A percentile compares a stretch with the other conserved stretches of the same genome.
phyloP scores from a whole-genome alignment of 179 eudicot genomes.

The Carnegiea gigantea region DNA sequence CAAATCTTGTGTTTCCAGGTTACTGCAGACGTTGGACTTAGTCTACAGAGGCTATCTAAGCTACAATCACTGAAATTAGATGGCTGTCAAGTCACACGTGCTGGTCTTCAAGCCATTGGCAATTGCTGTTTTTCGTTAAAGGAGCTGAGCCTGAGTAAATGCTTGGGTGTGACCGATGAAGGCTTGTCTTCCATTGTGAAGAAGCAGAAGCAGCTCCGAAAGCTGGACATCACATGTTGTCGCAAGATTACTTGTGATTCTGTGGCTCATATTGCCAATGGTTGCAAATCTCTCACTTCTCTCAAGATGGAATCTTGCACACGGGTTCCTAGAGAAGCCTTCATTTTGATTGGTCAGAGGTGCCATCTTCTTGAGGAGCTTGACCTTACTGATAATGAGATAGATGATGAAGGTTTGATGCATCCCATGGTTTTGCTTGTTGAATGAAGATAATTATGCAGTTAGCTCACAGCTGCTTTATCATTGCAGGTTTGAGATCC shows the following conservation, averaged over 20 bases:
- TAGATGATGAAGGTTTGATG: constrained; percentile 76
- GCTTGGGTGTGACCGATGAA: constrained; percentile 85
- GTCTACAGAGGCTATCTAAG: constrained; percentile 69
- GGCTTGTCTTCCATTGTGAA: constrained; percentile 71
- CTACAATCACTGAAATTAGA: constrained; percentile 75
- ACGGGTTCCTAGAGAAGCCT: constrained; percentile 69
- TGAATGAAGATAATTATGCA: not conserved
- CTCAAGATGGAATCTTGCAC: constrained; percentile 88
- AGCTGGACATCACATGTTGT: constrained; percentile 90
- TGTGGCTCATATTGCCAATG: constrained; percentile 59
- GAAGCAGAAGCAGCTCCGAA: constrained; percentile 63
- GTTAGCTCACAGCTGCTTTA: constrained; percentile 14
- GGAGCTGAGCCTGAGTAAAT: constrained; percentile 88
- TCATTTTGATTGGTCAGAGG: constrained; percentile 70
- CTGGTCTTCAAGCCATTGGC: constrained; percentile 83
- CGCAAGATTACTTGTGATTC: constrained; percentile 75
- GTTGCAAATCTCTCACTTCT: constrained; percentile 67
- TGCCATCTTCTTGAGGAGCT: constrained; percentile 88
- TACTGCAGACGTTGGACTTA: constrained; percentile 65
- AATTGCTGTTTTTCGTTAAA: constrained; percentile 56
- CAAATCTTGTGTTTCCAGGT: constrained; percentile 52
- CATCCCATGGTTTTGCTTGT: not conserved
- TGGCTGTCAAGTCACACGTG: constrained; percentile 73
- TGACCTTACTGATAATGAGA: constrained; percentile 82
- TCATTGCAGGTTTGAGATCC: constrained; percentile 65